phyloP scores from a whole-genome alignment of 371 early-diverging fungal genomes.

The Syncephalastrum contaminatum region DNA sequence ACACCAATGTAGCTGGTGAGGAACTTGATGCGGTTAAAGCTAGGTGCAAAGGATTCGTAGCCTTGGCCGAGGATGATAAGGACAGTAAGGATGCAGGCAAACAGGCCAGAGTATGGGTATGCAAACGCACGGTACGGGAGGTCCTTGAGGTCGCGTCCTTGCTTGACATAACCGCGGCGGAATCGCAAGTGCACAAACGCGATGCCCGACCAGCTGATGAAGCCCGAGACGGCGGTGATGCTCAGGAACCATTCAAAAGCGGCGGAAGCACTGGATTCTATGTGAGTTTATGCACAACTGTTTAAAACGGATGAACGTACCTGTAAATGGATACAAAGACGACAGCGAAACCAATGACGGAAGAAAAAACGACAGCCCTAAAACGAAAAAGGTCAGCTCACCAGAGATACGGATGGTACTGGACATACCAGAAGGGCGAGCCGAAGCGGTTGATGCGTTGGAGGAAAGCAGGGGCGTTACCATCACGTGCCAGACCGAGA shows the following conservation, averaged over 20 bases:
- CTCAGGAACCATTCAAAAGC: slow-evolving; percentile 77
- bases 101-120: slow-evolving; percentile 66
- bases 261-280: slow-evolving; percentile 30
- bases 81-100: slow-evolving; percentile 41
- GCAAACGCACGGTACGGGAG: slow-evolving; percentile 71
- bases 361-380: slow-evolving; percentile 51
- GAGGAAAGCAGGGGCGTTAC: slow-evolving; percentile 63
- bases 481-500: slow-evolving; percentile 62
- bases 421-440: slow-evolving; percentile 45
- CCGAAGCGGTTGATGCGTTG: slow-evolving; percentile 52
- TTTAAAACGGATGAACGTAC: slow-evolving; percentile 1
- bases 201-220: slow-evolving; percentile 77
- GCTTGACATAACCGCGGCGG: slow-evolving; percentile 73
- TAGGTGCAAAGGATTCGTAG: slow-evolving; percentile 20
- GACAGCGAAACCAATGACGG: slow-evolving; percentile 54
- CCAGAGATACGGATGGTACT: neutral
- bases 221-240: slow-evolving; percentile 73
- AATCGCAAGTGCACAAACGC: slow-evolving; percentile 78
- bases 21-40: slow-evolving; percentile 21
- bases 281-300: neutral
- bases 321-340: slow-evolving; percentile 54
- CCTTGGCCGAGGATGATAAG: slow-evolving; percentile 63
- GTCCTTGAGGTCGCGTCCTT: slow-evolving; percentile 62
- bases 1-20: slow-evolving; percentile 43
- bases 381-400: neutral